These are phyloP conservation scores for Cornus kousa DNA, from an alignment of 148 eudicot genomes.

Conservation along the genomic window DNA sequence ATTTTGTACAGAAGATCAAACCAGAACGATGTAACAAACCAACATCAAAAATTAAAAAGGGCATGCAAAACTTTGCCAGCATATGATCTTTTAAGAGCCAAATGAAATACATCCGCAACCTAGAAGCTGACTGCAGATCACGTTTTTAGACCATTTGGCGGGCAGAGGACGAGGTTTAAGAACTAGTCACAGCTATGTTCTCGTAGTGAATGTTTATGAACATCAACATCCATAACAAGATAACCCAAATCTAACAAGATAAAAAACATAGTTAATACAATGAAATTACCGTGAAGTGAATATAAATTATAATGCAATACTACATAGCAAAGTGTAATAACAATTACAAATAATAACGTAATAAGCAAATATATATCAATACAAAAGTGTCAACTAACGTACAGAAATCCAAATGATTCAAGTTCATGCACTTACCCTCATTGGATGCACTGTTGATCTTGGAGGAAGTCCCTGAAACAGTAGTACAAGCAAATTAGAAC, in stretches of 20 bases:
- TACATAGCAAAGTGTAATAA: constrained; percentile 11
- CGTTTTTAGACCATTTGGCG: background rate
- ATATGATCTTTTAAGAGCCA: background rate
- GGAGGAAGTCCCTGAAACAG: constrained; percentile 88
- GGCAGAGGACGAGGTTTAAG: background rate
- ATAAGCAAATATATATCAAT: background rate
- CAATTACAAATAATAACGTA: background rate
- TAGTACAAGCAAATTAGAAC: background rate
- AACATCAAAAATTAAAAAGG: background rate
- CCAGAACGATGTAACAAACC: background rate
- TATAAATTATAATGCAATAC: background rate
- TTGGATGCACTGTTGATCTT: constrained; percentile 95
- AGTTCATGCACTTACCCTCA: constrained; percentile 72
- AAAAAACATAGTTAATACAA: background rate
- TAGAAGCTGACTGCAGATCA: background rate
- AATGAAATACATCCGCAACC: too few species aligned
- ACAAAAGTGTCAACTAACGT: constrained; percentile 1
- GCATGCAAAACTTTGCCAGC: background rate
- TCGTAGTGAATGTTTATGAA: background rate
- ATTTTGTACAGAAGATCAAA: background rate
- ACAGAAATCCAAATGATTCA: constrained; percentile 8
- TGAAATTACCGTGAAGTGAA: background rate
- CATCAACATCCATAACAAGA: background rate
- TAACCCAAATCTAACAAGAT: background rate
- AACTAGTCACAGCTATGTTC: too few species aligned